These are phyloP conservation scores for Fraxinus albicans DNA, from an alignment of 305 asterid species.

Conservation along the genomic window DNA sequence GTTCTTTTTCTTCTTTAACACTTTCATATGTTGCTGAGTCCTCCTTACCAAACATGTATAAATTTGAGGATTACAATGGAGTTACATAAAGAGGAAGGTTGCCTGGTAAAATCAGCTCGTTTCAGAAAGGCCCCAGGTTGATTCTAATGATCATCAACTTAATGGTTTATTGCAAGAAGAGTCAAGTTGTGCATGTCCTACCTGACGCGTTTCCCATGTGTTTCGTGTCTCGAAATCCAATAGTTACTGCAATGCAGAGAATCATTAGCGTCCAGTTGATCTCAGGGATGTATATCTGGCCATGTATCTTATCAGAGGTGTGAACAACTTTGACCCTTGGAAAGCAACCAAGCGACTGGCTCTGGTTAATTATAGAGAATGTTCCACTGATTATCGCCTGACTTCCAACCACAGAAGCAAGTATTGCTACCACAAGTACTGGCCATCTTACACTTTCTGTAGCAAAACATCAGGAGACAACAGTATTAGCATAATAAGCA, in stretches of 20 bases:
- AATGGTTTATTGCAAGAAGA: not conserved
- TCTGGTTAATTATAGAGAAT: constrained; percentile 92
- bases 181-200: constrained; percentile 4
- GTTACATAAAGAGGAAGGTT: not conserved
- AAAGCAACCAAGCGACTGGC: constrained; percentile 92
- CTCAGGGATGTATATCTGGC: constrained; percentile 97
- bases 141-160: not conserved
- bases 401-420: constrained; percentile 96
- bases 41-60: not conserved
- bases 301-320: constrained; percentile 82
- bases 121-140: not conserved
- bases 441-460: constrained; percentile 89
- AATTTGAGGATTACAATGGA: not conserved
- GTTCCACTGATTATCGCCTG: constrained; percentile 98
- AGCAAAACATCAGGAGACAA: constrained; percentile 4
- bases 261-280: constrained; percentile 95
- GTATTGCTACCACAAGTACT: constrained; percentile 80
- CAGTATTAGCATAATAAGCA: constrained; percentile 3
- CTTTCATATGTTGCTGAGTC: not conserved
- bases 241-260: constrained; percentile 92
- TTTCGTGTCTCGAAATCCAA: constrained; percentile 87
- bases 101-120: not conserved
- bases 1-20: not conserved
- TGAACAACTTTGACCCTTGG: constrained; percentile 94
- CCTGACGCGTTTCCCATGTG: constrained; percentile 99